Evolutionary conservation across 2,329 filamentous ascomycete species (phyloP), one percentile per base, ranked within the genome.

Genomic region (Ceratocystis cacaofunesta): DNA sequence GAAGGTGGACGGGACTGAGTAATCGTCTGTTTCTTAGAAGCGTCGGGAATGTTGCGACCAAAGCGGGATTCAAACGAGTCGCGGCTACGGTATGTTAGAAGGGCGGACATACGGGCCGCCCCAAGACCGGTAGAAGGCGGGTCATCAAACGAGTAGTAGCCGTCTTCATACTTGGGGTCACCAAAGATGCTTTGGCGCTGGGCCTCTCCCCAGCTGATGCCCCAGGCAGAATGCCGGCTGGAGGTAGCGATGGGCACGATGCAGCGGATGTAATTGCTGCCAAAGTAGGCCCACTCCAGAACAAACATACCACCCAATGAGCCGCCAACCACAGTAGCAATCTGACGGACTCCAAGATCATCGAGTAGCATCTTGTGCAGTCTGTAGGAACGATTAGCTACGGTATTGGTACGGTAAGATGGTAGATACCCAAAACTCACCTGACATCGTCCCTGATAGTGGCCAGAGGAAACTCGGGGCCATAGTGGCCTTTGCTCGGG

Each of bases 1-100:
- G 83, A 80, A 22, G 82, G 80, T 48, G 82, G 79, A 6, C 79
- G 78, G 67, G 86, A 87, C 69, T 89, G 88, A 3, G 41, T 36
- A 71, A 95, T 95, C 58, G 86, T 90, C 74, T 95, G 90, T 66
- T 85, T 83, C 73, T 87, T 89, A 5, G 88, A 87, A 0, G 91
- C 85, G 72, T 97, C 91, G 0, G 92, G 92, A 1, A 85, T 92
- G 74, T 96, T 97, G 67, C 94, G 85, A 19, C 94, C 94, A 72
- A 99, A 99, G 3, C 94, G 86, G 19, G 91, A 85, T 77, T 99
- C 94, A 70, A 99, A 99, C 0, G 94, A 97, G 76, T 99, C 92
- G 63, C 94, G 89, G 73, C 91, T 96, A 70, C 94, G 86, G 76
- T 99, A 99, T 5, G 94, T 99, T 71, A 99, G 79, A 46, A 99